phyloP scores from a whole-genome alignment of 257 asterid genomes.

The Ilex aquifolium region DNA sequence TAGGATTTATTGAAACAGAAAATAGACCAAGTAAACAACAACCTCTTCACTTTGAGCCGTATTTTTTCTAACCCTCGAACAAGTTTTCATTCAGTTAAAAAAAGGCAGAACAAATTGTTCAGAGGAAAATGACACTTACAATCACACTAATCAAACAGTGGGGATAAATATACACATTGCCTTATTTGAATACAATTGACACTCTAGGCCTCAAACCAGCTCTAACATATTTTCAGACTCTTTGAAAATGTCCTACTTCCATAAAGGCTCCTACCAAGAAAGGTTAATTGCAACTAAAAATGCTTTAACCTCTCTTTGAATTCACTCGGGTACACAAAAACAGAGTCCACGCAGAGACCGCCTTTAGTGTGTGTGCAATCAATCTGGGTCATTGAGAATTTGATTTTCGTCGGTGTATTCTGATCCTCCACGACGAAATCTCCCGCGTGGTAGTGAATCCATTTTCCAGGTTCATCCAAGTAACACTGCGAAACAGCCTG shows the following conservation, averaged over 20 bases:
- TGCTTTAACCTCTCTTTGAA: slow-evolving; percentile 53
- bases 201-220: not conserved
- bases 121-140: no score
- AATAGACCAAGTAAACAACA: no score
- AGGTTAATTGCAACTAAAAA: slow-evolving; percentile 37
- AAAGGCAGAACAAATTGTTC: no score
- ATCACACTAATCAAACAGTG: no score
- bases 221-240: no score
- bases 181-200: not conserved
- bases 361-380: slow-evolving; percentile 95
- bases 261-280: not conserved
- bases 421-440: slow-evolving; percentile 45
- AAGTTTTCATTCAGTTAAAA: no score
- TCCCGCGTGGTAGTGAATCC: slow-evolving; percentile 74
- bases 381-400: slow-evolving; percentile 86
- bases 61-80: no score
- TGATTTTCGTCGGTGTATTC: slow-evolving; percentile 42
- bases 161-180: no score
- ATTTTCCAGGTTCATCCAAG: slow-evolving; percentile 67
- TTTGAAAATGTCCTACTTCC: not conserved
- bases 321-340: slow-evolving; percentile 54
- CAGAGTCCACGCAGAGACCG: slow-evolving; percentile 89
- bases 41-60: no score
- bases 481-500: slow-evolving; percentile 66
- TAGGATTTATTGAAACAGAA: no score